Evolutionary conservation across 768 basidiomycete genomes (phyloP), one percentile per base, ranked within the genome.

Genomic region (Rhizopogon rudus): DNA sequence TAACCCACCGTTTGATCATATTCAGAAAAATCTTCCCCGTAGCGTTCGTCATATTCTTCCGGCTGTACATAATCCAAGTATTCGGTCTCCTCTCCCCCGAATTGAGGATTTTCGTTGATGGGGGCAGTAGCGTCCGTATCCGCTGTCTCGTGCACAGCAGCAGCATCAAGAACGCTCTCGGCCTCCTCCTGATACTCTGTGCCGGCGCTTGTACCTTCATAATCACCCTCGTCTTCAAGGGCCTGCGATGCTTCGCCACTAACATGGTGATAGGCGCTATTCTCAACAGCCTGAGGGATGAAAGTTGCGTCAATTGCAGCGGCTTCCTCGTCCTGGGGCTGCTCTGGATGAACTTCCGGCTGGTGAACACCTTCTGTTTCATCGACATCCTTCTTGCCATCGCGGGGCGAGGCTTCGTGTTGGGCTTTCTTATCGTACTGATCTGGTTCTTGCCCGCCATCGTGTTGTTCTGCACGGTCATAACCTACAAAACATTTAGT

Each of bases 11-110:
- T 51, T 46, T 65, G 62, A 37, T 56, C 61, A 10, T 62, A 61
- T 49, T 75, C 73, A 0, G 62, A 62, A 12, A 71, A 62, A 29
- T 67, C 70, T 29, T 74, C 75, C 22, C 68, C 70, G 29, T 68
- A 72, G 41, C 58, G 63, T 37, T 72, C 71, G 25, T 73, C 70
- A 53, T 71, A 70, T 22, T 75, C 75, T 48, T 67, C 71, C 2
- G 60, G 54, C 28, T 73, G 67, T 44, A 60, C 62, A 42, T 68
- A 63, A 33, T 73, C 70, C 17, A 65, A 41, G 44, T 73, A 72
- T 51, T 71, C 72, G 6, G 66, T 61, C 10, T 67, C 70, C 41
- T 75, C 71, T 44, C 62, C 72, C 14, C 61, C 67, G 7, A 59
- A 65, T 39, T 63, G 59, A 14, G 50, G 51, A 20, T 33, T 56